These are phyloP conservation scores for Spinacia oleracea DNA, from an alignment of 179 eudicot species.

Conservation along the genomic window DNA sequence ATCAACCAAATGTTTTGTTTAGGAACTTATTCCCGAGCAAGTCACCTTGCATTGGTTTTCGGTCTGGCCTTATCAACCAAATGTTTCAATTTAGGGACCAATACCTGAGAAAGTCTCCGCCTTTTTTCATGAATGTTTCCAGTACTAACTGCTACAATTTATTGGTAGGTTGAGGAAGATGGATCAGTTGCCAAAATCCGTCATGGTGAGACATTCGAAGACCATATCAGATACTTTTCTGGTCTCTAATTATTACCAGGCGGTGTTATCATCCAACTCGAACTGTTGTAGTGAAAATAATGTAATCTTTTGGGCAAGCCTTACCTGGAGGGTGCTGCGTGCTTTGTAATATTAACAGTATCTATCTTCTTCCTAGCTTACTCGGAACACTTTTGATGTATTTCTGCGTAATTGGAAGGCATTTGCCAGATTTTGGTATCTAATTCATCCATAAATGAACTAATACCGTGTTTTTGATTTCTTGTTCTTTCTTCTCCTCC, in stretches of 20 bases:
- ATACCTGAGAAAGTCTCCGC: background rate
- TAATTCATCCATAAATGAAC: background rate
- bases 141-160: background rate
- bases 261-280: background rate
- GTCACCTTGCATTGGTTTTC: background rate
- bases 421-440: background rate
- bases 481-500: background rate
- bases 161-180: slow-evolving; percentile 60
- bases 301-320: slow-evolving; percentile 10
- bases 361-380: background rate
- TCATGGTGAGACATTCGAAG: slow-evolving; percentile 76
- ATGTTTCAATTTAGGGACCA: background rate
- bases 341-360: background rate
- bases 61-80: background rate
- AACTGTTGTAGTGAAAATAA: background rate
- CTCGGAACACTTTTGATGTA: background rate
- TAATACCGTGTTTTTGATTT: background rate
- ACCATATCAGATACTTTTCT: slow-evolving; percentile 62
- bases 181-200: slow-evolving; percentile 74
- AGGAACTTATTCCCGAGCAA: too few relatives aligned
- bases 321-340: background rate
- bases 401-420: background rate
- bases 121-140: background rate
- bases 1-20: too few relatives aligned
- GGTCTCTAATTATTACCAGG: slow-evolving; percentile 37